phyloP scores from a whole-genome alignment of 192 early-diverging fungal genomes.

The Coemansia pectinata region DNA sequence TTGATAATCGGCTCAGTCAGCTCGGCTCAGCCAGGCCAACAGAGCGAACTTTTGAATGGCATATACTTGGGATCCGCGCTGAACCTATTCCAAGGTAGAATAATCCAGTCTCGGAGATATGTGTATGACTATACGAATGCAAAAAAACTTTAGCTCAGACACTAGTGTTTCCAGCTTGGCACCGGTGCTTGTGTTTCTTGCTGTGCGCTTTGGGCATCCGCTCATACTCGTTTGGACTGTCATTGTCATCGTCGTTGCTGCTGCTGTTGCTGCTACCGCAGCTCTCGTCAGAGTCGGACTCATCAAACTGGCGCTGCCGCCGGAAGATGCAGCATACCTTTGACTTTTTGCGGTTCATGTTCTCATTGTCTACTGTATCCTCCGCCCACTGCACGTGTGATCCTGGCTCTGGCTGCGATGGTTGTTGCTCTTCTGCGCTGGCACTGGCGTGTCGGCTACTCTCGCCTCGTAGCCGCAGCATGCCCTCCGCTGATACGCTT shows the following conservation, averaged over 20 bases:
- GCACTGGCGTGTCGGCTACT: background rate
- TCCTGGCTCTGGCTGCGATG: background rate
- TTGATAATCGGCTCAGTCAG: background rate
- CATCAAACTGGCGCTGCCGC: conserved; percentile 44
- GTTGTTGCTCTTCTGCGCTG: background rate
- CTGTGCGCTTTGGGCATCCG: conserved; percentile 25
- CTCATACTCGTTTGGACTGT: conserved; percentile 55
- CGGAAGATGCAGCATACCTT: conserved; percentile 59
- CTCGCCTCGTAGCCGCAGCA: conserved; percentile 30
- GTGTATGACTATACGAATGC: no score
- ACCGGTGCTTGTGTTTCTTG: conserved; percentile 11
- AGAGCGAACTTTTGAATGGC: no score
- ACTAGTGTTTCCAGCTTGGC: background rate
- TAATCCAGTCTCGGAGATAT: background rate
- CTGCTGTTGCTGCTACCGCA: conserved; percentile 9
- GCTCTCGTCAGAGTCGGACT: conserved; percentile 53
- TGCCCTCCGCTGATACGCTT: background rate
- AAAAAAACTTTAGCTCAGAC: background rate
- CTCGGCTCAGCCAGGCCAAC: background rate
- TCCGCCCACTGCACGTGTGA: conserved; percentile 42
- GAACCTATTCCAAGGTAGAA: no score
- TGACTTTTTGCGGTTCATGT: conserved; percentile 47
- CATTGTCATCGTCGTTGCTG: conserved; percentile 14
- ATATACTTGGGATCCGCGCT: no score
- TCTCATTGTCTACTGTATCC: conserved; percentile 56